These are phyloP conservation scores for Isatis tinctoria DNA, from an alignment of 345 rosid species.

Conservation along the genomic window DNA sequence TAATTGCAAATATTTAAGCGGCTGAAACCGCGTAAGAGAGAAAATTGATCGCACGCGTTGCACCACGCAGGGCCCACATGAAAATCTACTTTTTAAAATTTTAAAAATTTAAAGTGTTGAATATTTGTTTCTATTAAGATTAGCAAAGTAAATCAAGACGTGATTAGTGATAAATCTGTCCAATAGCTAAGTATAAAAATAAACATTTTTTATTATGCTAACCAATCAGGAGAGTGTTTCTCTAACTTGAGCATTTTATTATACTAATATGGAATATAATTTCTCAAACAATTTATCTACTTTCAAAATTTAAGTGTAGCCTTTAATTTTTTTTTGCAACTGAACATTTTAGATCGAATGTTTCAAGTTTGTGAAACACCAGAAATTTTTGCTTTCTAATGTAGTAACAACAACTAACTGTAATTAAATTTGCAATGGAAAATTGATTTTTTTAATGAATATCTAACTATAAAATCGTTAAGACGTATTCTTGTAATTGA, in stretches of 20 bases:
- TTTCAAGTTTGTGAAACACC: no score
- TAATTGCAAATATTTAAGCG: neutral
- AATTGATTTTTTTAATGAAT: no score
- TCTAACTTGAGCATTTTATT: neutral
- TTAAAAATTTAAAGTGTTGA: no score
- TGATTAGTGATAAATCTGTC: constrained; percentile 13
- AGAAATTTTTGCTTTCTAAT: no score
- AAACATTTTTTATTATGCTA: neutral
- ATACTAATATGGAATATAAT: neutral
- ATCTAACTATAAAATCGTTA: no score
- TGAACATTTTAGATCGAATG: no score
- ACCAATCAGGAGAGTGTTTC: neutral
- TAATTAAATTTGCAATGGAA: no score
- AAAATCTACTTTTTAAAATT: neutral
- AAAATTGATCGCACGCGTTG: constrained; percentile 7
- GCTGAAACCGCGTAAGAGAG: constrained; percentile 4
- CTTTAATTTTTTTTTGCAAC: neutral
- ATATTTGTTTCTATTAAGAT: neutral
- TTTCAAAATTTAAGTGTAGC: neutral
- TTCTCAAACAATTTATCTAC: neutral
- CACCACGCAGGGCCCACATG: neutral
- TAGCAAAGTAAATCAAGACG: constrained; percentile 9
- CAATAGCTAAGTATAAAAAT: neutral
- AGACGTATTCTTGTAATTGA: no score
- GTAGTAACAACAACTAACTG: no score